These are phyloP conservation scores for Alloteropsis semialata DNA, from an alignment of 176 grass and related monocot genomes.

Conservation along the genomic window DNA sequence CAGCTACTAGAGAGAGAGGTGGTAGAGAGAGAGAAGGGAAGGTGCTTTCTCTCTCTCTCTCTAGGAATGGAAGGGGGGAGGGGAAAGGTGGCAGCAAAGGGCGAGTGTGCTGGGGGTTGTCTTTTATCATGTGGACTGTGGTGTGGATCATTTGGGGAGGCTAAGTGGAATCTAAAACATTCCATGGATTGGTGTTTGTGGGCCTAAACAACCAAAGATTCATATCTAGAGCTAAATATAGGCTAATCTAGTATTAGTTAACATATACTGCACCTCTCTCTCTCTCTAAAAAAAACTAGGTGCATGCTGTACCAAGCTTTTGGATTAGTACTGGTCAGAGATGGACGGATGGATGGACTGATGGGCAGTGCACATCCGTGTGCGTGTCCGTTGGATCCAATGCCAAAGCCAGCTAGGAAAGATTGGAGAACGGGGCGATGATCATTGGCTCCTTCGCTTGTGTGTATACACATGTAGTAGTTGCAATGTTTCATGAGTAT, in stretches of 20 bases:
- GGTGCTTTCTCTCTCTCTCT: slow-evolving; percentile 11
- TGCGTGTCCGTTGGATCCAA: neutral
- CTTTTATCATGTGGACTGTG: slow-evolving; percentile 63
- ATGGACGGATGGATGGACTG: neutral
- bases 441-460: neutral
- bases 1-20: neutral
- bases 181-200: slow-evolving; percentile 63
- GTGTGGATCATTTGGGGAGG: slow-evolving; percentile 21
- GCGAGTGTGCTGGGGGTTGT: slow-evolving; percentile 9
- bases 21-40: neutral
- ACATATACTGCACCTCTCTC: too few relatives aligned
- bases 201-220: slow-evolving; percentile 48
- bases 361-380: neutral
- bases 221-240: slow-evolving; percentile 12
- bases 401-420: neutral
- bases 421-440: neutral
- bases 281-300: neutral
- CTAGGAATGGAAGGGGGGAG: slow-evolving; percentile 29
- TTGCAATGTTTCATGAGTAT: neutral
- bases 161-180: slow-evolving; percentile 88
- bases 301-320: neutral
- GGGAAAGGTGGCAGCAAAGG: slow-evolving; percentile 28
- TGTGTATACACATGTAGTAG: neutral
- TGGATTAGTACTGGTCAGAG: neutral
- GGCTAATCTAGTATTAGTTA: neutral